Evolutionary conservation across 108 stramenopile genomes (phyloP).

Genomic region (Schizochytrium sp.): DNA sequence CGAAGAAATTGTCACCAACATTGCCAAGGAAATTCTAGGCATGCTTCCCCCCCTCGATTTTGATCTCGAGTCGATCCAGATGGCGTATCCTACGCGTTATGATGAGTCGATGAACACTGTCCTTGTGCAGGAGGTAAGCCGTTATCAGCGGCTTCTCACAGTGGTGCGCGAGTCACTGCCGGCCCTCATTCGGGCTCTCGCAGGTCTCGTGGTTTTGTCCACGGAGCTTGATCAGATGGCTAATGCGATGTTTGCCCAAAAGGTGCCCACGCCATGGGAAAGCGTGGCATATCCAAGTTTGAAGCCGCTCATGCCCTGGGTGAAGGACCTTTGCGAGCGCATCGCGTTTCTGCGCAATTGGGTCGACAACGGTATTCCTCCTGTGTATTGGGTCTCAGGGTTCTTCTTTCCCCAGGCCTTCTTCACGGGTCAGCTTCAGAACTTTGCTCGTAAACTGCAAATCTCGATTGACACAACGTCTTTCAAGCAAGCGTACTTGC

Average conservation of each 20-base stretch:
- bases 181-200: slow-evolving; percentile 49
- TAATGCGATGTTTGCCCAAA: slow-evolving; percentile 36
- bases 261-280: slow-evolving; percentile 49
- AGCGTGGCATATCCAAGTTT: slow-evolving; percentile 48
- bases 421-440: slow-evolving; percentile 59
- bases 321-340: slow-evolving; percentile 42
- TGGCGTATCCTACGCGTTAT: slow-evolving; percentile 55
- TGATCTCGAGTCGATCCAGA: slow-evolving; percentile 43
- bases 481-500: slow-evolving; percentile 34
- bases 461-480: slow-evolving; percentile 53
- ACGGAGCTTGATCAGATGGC: slow-evolving; percentile 59
- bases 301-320: slow-evolving; percentile 56
- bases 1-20: slow-evolving; percentile 43
- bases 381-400: slow-evolving; percentile 56
- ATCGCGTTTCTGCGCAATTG: slow-evolving; percentile 45
- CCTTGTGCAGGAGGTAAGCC: slow-evolving; percentile 56
- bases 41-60: slow-evolving; percentile 29
- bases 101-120: slow-evolving; percentile 61
- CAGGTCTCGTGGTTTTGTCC: slow-evolving; percentile 52
- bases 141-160: slow-evolving; percentile 43
- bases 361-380: slow-evolving; percentile 49
- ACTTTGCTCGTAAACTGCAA: slow-evolving; percentile 46
- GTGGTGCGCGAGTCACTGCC: slow-evolving; percentile 38
- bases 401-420: slow-evolving; percentile 65
- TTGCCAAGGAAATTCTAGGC: slow-evolving; percentile 43